Evolutionary conservation across 176 grass and related monocot genomes (phyloP).

Genomic region (Phoenix dactylifera): DNA sequence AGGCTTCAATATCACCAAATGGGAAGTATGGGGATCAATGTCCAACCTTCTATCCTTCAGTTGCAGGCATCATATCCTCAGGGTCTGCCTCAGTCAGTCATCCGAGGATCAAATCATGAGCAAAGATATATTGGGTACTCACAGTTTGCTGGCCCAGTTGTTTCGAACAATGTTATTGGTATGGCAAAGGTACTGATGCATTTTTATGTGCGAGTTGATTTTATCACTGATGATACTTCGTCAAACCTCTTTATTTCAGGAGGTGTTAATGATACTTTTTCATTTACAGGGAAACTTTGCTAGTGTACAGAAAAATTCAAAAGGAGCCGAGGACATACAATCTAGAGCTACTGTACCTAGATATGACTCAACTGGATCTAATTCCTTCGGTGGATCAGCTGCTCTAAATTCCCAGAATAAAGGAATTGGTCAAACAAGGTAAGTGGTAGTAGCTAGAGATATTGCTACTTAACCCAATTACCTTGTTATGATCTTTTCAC

Average conservation of each 20-base stretch:
- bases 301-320: constrained; percentile 48
- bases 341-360: constrained; percentile 34
- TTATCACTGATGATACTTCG: background rate
- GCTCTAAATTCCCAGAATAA: constrained; percentile 17
- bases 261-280: background rate
- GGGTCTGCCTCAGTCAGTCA: constrained; percentile 29
- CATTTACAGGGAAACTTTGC: constrained; percentile 9
- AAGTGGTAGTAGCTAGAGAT: background rate
- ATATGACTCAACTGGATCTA: constrained; percentile 38
- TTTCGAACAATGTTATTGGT: constrained; percentile 39
- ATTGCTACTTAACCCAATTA: background rate
- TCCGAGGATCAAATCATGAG: constrained; percentile 48
- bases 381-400: constrained; percentile 47
- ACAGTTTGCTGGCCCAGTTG: constrained; percentile 21
- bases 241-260: background rate
- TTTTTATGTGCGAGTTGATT: constrained; percentile 3
- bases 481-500: too few species aligned
- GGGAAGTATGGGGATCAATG: constrained; percentile 51
- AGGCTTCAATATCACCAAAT: constrained; percentile 47
- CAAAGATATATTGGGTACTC: constrained; percentile 11
- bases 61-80: constrained; percentile 30
- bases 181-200: constrained; percentile 32
- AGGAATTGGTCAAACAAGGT: constrained; percentile 18
- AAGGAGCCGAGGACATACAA: constrained; percentile 52
- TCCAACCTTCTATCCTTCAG: constrained; percentile 25